These are phyloP conservation scores for Penicillium oxalicum DNA, from an alignment of 2,329 filamentous ascomycete species.

Conservation along the genomic window DNA sequence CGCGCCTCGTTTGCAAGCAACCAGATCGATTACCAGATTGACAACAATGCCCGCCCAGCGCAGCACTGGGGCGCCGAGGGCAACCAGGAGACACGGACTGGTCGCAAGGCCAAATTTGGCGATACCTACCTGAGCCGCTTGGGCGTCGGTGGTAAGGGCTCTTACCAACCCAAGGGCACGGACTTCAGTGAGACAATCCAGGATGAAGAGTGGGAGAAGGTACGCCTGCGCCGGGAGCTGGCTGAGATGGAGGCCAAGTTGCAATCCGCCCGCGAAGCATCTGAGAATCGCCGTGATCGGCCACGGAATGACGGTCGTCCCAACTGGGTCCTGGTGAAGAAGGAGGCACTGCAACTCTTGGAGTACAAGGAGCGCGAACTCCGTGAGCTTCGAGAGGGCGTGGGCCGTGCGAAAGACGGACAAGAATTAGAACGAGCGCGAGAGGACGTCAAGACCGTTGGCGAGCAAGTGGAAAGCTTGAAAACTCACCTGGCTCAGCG, in stretches of 20 bases:
- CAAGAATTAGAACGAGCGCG: constrained; percentile 68
- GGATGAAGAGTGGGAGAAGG: constrained; percentile 94
- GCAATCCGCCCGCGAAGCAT: constrained; percentile 69
- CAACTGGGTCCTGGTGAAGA: constrained; percentile 86
- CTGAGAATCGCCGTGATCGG: constrained; percentile 55
- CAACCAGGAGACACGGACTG: constrained; percentile 74
- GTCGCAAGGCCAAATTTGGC: constrained; percentile 93
- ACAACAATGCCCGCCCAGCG: constrained; percentile 57
- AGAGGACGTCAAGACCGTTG: constrained; percentile 85
- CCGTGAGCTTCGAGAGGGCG: constrained; percentile 64
- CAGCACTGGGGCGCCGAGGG: constrained; percentile 74
- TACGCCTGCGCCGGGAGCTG: constrained; percentile 86
- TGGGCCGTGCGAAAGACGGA: constrained; percentile 53
- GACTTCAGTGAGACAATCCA: constrained; percentile 82
- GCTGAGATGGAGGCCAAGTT: constrained; percentile 85
- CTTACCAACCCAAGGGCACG: constrained; percentile 76
- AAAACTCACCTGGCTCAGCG: constrained; percentile 74
- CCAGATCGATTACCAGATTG: constrained; percentile 91
- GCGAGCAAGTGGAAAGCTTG: constrained; percentile 86
- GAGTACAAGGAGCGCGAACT: constrained; percentile 84
- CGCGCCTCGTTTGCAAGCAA: constrained; percentile 89
- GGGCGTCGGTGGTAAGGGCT: constrained; percentile 67
- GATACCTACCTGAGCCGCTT: constrained; percentile 92
- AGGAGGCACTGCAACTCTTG: constrained; percentile 86
- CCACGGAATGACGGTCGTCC: constrained; percentile 60